Evolutionary conservation across 1,139 yeast species (phyloP).

Genomic region (Sugiyamaella grinbergsii): DNA sequence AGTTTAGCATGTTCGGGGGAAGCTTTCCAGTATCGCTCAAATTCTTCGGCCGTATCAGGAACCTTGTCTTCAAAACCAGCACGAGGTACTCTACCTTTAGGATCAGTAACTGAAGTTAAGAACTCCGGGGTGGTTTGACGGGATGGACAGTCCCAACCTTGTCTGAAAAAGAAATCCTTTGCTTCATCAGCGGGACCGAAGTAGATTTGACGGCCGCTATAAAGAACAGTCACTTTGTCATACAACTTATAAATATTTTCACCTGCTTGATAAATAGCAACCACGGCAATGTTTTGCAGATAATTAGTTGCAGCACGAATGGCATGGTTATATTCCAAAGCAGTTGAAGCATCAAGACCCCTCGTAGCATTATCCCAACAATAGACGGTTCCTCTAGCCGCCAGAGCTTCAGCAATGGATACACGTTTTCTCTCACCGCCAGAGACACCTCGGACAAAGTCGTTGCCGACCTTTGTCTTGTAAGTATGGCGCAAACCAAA

Average conservation of each 20-base stretch:
- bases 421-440: slow-evolving; percentile 70
- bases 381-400: slow-evolving; percentile 58
- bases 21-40: slow-evolving; percentile 56
- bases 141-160: slow-evolving; percentile 64
- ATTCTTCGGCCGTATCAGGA: slow-evolving; percentile 60
- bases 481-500: slow-evolving; percentile 62
- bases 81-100: slow-evolving; percentile 50
- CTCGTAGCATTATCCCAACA: slow-evolving; percentile 83
- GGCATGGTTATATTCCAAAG: slow-evolving; percentile 66
- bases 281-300: slow-evolving; percentile 58
- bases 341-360: slow-evolving; percentile 75
- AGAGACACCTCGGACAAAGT: slow-evolving; percentile 62
- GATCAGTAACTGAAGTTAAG: slow-evolving; percentile 67
- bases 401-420: slow-evolving; percentile 62
- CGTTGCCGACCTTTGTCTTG: slow-evolving; percentile 61
- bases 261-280: slow-evolving; percentile 65
- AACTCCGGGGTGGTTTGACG: slow-evolving; percentile 70
- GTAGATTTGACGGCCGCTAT: slow-evolving; percentile 60
- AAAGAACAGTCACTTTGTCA: slow-evolving; percentile 64
- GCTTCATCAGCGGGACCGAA: slow-evolving; percentile 60
- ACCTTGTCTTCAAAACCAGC: slow-evolving; percentile 56
- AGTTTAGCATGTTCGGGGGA: slow-evolving; percentile 53
- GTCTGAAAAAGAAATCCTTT: slow-evolving; percentile 53
- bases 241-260: slow-evolving; percentile 63
- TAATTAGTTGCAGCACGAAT: slow-evolving; percentile 62